Evolutionary conservation across 2,329 filamentous ascomycete species (phyloP).

Genomic region (Alternaria panax): DNA sequence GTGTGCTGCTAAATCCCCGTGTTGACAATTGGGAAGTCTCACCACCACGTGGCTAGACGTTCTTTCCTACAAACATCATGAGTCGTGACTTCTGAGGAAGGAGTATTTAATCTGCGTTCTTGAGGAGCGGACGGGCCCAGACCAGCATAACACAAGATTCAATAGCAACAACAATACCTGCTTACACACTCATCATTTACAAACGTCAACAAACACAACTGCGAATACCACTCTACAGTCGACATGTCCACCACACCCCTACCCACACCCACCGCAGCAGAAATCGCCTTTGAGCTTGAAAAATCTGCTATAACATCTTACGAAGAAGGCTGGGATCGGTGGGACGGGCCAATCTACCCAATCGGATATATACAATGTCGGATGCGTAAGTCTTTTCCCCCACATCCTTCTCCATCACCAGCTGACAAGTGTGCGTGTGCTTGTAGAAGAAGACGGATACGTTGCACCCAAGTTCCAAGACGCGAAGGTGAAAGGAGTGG

Average conservation of each 20-base stretch:
- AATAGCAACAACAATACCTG: not conserved
- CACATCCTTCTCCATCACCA: not conserved
- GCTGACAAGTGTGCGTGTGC: not conserved
- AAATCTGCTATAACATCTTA: constrained; percentile 34
- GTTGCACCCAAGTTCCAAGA: not conserved
- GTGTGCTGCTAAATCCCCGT: not conserved
- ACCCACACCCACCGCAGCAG: constrained; percentile 12
- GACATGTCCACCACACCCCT: constrained; percentile 2
- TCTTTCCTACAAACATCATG: not conserved
- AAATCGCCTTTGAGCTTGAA: constrained; percentile 33
- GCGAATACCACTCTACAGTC: not conserved
- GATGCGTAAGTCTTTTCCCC: constrained; percentile 23
- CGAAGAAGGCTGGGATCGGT: constrained; percentile 37
- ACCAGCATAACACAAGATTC: not conserved
- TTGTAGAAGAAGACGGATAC: constrained; percentile 4
- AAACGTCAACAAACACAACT: not conserved
- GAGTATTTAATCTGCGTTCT: not conserved
- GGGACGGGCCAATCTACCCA: constrained; percentile 36
- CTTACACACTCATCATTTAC: not conserved
- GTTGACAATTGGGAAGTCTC: not conserved
- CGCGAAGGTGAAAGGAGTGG: not conserved
- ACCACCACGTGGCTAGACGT: not conserved
- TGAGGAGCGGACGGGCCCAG: too few relatives aligned
- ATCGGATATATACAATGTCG: constrained; percentile 33
- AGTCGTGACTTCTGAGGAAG: not conserved